These are phyloP conservation scores for Biancaea sappan DNA, from an alignment of 306 rosid genomes.

Conservation along the genomic window DNA sequence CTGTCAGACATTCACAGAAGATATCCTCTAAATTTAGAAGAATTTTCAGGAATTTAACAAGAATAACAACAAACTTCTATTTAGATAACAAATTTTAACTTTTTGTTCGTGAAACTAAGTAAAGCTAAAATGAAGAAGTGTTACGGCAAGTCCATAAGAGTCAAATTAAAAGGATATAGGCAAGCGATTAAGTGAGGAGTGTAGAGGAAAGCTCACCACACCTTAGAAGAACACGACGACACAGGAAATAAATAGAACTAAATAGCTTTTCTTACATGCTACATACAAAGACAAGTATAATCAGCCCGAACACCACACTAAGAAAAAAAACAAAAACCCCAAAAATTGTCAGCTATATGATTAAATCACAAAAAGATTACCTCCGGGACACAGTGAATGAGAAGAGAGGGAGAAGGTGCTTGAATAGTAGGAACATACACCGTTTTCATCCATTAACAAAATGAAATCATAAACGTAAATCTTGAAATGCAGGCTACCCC, in stretches of 20 bases:
- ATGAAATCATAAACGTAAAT: constrained; percentile 10
- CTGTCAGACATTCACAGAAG: constrained; percentile 39
- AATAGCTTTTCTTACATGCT: neutral
- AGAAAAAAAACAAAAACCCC: neutral
- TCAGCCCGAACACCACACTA: neutral
- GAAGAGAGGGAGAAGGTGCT: neutral
- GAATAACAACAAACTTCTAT: neutral
- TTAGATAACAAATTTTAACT: neutral
- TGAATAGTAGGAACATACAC: constrained; percentile 27
- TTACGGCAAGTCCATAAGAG: neutral
- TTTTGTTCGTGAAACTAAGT: neutral
- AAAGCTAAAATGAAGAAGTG: neutral
- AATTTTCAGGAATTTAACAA: neutral
- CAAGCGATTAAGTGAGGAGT: neutral
- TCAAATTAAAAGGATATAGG: neutral
- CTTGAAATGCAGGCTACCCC: constrained; percentile 41
- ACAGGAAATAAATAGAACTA: neutral
- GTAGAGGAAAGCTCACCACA: neutral
- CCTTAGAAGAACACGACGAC: neutral
- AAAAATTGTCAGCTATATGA: neutral
- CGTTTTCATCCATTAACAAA: neutral
- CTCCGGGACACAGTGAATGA: neutral
- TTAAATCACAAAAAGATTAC: neutral
- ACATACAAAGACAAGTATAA: neutral
- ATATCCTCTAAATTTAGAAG: constrained; percentile 11